These are phyloP conservation scores for Thoreauomyces humboldtii DNA, from an alignment of 192 early-diverging fungal species.

Conservation along the genomic window DNA sequence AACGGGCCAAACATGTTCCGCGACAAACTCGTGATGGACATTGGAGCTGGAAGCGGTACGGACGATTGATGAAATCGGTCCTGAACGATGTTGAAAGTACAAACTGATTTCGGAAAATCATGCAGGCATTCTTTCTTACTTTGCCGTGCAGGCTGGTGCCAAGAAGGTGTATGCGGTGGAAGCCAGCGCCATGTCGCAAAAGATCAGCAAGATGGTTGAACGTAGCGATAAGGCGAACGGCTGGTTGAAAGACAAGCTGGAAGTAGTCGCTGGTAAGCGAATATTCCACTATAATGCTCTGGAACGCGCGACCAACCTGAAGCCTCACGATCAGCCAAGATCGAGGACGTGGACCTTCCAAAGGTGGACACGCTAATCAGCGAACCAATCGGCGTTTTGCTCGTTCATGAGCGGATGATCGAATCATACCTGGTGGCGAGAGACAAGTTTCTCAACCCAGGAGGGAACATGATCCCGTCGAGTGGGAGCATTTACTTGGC, in stretches of 20 bases:
- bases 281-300: neutral
- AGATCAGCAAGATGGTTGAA: conserved; percentile 79
- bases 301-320: conserved; percentile 17
- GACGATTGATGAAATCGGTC: too few relatives aligned
- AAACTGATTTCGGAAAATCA: too few relatives aligned
- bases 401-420: conserved; percentile 97
- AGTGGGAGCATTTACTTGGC: conserved; percentile 87
- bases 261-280: conserved; percentile 71
- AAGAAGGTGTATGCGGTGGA: conserved; percentile 92
- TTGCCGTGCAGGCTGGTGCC: conserved; percentile 94
- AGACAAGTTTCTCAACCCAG: conserved; percentile 88
- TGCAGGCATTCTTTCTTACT: conserved; percentile 87
- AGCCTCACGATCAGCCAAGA: conserved; percentile 59
- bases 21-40: conserved; percentile 85
- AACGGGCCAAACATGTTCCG: conserved; percentile 75
- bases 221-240: conserved; percentile 56
- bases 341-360: conserved; percentile 74
- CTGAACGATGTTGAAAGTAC: too few relatives aligned
- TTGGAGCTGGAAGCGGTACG: conserved; percentile 56
- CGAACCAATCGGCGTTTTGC: conserved; percentile 95
- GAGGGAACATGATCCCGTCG: conserved; percentile 88
- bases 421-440: conserved; percentile 84
- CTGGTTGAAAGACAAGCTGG: conserved; percentile 75
- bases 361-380: conserved; percentile 93
- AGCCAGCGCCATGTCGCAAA: conserved; percentile 90